Evolutionary conservation across 2,329 filamentous ascomycete genomes (phyloP), one percentile per base, ranked within the genome.

Genomic region (Aspergillus sp.): DNA sequence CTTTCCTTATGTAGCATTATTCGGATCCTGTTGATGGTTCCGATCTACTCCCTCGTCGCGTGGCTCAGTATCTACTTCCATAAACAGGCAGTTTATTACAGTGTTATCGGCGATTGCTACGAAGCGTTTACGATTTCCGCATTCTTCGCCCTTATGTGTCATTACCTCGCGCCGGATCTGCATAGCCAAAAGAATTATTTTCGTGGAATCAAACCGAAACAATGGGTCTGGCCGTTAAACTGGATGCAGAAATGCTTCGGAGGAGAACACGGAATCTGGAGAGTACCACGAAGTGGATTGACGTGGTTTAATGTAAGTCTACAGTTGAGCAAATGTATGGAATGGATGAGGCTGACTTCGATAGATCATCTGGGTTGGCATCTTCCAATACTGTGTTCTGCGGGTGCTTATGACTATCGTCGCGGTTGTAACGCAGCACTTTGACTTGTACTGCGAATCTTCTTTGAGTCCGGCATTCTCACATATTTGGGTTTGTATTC

Each of bases 51-150:
- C 44, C 74, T 83, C 35, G 83, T 89, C 17, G 83, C 86, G 30
- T 87, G 87, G 62, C 76, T 91, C 33, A 83, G 83, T 50, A 81
- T 88, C 58, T 75, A 79, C 55, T 90, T 80, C 71, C 91, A 93
- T 73, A 80, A 78, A 64, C 80, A 90, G 60, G 82, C 85, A 43
- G 80, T 93, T 48, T 94, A 94, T 71, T 93, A 85, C 65, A 79
- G 88, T 61, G 83, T 93, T 45, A 73, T 91, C 39, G 82, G 86
- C 59, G 86, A 93, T 65, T 91, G 87, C 69, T 94, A 94, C 67
- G 89, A 94, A 71, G 88, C 89, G 9, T 91, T 94, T 60, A 87
- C 88, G 49, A 90, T 94, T 54, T 84, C 86, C 25, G 87, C 86
- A 54, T 95, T 94, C 74, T 94, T 94, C 69, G 82, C 85, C 7